Evolutionary conservation across 163 green algal species (phyloP).

Genomic region (Scenedesmus sp.): DNA sequence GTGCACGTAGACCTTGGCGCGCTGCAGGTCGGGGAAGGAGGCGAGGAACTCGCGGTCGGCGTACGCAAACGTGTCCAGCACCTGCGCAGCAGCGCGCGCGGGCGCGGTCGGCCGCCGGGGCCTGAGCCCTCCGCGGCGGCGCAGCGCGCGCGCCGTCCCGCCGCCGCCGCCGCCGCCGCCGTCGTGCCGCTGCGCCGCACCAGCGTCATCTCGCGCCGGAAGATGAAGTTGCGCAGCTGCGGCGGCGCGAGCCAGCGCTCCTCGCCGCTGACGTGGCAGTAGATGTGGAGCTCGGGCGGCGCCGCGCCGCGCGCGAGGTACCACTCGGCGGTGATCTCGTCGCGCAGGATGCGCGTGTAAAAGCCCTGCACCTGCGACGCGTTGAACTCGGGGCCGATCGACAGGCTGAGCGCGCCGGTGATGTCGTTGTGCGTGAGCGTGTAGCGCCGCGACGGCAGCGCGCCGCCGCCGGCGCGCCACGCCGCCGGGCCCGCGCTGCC

Average conservation of each 20-base stretch:
- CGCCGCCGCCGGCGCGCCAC: background rate
- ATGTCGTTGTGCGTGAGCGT: constrained; percentile 97
- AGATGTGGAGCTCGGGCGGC: constrained; percentile 80
- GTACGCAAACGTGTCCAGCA: constrained; percentile 85
- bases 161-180: too few species aligned
- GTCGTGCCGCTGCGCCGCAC: constrained; percentile 54
- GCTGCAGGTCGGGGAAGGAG: constrained; percentile 55
- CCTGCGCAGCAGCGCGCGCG: too few species aligned
- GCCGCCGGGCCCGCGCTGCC: constrained; percentile 16
- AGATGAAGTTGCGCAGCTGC: constrained; percentile 89
- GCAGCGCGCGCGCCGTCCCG: too few species aligned
- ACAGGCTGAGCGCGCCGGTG: constrained; percentile 84
- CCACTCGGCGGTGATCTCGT: constrained; percentile 94
- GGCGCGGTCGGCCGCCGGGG: too few species aligned
- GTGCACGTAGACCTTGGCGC: constrained; percentile 86
- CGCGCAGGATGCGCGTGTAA: constrained; percentile 88
- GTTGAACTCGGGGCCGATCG: constrained; percentile 86
- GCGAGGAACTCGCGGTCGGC: constrained; percentile 76
- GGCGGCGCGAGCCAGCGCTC: constrained; percentile 86
- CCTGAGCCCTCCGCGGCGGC: too few species aligned
- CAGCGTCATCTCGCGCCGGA: constrained; percentile 92
- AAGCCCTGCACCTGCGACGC: constrained; percentile 83
- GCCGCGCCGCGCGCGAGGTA: constrained; percentile 32
- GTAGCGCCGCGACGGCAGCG: constrained; percentile 65
- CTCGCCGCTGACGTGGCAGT: constrained; percentile 92